These are phyloP conservation scores for Curvularia sp. DNA, from an alignment of 2,329 filamentous ascomycete genomes.

Conservation along the genomic window DNA sequence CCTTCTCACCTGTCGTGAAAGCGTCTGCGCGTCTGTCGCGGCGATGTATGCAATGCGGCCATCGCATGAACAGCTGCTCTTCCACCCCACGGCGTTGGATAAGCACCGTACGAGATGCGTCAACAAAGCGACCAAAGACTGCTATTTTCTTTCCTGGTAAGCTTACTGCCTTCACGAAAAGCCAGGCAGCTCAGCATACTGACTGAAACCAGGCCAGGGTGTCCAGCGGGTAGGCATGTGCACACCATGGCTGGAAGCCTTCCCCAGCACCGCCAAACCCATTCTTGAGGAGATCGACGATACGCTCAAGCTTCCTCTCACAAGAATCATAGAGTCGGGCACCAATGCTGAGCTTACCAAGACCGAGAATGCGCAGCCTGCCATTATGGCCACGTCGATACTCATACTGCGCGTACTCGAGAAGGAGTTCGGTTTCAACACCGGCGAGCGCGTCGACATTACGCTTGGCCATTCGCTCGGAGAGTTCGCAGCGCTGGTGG, in stretches of 20 bases:
- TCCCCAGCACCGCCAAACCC: slow-evolving; percentile 77
- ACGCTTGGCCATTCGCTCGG: slow-evolving; percentile 90
- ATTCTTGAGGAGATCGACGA: slow-evolving; percentile 86
- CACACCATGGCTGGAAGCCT: slow-evolving; percentile 82
- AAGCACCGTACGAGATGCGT: slow-evolving; percentile 34
- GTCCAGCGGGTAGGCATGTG: slow-evolving; percentile 91
- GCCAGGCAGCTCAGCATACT: slow-evolving; percentile 11
- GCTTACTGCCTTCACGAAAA: background rate
- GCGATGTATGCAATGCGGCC: slow-evolving; percentile 30
- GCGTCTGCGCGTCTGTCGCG: slow-evolving; percentile 22
- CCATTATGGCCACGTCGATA: slow-evolving; percentile 94
- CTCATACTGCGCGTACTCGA: slow-evolving; percentile 88
- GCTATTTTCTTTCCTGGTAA: slow-evolving; percentile 52
- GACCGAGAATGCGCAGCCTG: slow-evolving; percentile 89
- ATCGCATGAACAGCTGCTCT: slow-evolving; percentile 14
- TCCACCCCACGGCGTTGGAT: slow-evolving; percentile 35
- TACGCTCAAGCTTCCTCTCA: slow-evolving; percentile 75
- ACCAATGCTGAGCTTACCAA: slow-evolving; percentile 78
- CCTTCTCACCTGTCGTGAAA: slow-evolving; percentile 19
- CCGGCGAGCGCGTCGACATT: slow-evolving; percentile 75
- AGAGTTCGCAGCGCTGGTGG: slow-evolving; percentile 90
- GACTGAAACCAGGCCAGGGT: slow-evolving; percentile 70
- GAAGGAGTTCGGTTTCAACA: slow-evolving; percentile 79
- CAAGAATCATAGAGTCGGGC: slow-evolving; percentile 78
- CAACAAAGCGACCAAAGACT: slow-evolving; percentile 44